Conservation (phyloP, 257 asterid species). For the Solanum medicagineum region DNA sequence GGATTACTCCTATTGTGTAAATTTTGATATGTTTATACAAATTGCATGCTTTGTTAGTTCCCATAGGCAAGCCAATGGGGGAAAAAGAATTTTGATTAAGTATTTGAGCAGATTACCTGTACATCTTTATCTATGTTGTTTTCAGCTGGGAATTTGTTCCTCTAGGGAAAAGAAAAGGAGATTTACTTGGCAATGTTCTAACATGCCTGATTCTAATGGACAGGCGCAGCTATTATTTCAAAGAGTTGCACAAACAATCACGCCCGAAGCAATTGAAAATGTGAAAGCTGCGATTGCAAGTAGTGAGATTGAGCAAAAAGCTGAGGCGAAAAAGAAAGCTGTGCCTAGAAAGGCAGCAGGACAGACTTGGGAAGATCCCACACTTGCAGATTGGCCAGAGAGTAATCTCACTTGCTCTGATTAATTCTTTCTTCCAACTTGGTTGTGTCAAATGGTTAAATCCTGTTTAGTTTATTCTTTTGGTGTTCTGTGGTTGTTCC, state of each 20-base stretch:
- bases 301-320: constrained; percentile 89
- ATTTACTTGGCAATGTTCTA: background rate
- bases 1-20: background rate
- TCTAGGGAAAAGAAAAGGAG: background rate
- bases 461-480: background rate
- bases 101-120: background rate
- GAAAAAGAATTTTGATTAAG: background rate
- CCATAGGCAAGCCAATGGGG: background rate
- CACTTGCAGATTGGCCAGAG: constrained; percentile 97
- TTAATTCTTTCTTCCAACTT: background rate
- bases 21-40: background rate
- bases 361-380: constrained; percentile 50
- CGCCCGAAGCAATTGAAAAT: constrained; percentile 18
- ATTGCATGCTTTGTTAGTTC: background rate
- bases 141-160: background rate
- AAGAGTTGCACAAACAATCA: background rate
- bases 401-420: constrained; percentile 25
- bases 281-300: constrained; percentile 97
- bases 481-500: background rate
- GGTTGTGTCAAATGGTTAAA: background rate
- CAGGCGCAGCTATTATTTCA: background rate
- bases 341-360: constrained; percentile 95
- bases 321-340: constrained; percentile 88
- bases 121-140: background rate
- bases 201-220: background rate